Evolutionary conservation across 352 stramenopile genomes (phyloP).

Genomic region (Globisporangium paroecandrum): DNA sequence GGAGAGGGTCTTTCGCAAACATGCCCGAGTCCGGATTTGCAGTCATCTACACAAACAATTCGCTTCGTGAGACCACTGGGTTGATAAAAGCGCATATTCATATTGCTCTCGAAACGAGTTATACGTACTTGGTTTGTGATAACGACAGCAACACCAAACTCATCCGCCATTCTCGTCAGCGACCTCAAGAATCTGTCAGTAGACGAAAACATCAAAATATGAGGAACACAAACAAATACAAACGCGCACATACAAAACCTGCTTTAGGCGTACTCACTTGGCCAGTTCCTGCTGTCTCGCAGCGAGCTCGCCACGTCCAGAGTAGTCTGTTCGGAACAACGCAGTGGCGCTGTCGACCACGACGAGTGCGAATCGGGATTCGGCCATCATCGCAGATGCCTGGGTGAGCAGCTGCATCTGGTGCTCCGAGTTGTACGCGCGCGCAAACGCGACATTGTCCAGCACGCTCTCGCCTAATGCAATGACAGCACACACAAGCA

Average conservation of each 20-base stretch:
- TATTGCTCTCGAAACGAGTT: background rate
- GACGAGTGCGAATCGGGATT: slow-evolving; percentile 94
- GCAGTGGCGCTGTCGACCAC: slow-evolving; percentile 98
- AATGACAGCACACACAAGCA: slow-evolving; percentile 2
- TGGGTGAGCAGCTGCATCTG: slow-evolving; percentile 98
- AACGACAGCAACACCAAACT: slow-evolving; percentile 98
- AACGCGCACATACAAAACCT: background rate
- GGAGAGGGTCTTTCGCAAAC: slow-evolving; percentile 88
- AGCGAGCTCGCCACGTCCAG: slow-evolving; percentile 95
- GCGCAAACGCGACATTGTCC: slow-evolving; percentile 98
- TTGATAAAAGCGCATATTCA: background rate
- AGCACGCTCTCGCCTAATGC: slow-evolving; percentile 87
- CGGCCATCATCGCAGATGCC: slow-evolving; percentile 98
- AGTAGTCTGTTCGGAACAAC: slow-evolving; percentile 99
- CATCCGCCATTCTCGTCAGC: slow-evolving; percentile 95
- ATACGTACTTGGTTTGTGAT: slow-evolving; percentile 81
- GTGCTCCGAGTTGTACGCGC: slow-evolving; percentile 99
- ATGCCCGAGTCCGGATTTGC: slow-evolving; percentile 87
- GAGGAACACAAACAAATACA: background rate
- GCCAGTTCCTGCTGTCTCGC: slow-evolving; percentile 89
- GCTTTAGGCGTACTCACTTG: slow-evolving; percentile 39
- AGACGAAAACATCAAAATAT: slow-evolving; percentile 41
- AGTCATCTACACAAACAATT: slow-evolving; percentile 60
- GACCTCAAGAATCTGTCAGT: slow-evolving; percentile 93
- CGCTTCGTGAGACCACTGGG: background rate